Evolutionary conservation across 768 basidiomycete genomes (phyloP).

Genomic region (Suillus plorans): DNA sequence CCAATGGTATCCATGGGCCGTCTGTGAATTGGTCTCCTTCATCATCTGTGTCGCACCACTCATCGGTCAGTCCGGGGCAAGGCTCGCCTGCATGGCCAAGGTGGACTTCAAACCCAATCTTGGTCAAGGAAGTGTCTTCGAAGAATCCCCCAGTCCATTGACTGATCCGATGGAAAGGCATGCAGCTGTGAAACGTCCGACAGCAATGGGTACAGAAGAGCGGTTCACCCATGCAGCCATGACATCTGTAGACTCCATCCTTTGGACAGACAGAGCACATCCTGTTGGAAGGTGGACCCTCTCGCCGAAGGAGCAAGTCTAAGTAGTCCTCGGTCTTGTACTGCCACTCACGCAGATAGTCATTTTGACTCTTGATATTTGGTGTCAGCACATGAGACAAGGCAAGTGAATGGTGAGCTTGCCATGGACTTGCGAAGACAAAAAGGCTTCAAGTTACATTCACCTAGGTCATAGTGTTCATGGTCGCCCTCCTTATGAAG

Average conservation of each 20-base stretch:
- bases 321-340: background rate
- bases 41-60: background rate
- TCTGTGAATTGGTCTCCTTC: background rate
- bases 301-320: background rate
- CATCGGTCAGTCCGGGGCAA: slow-evolving; percentile 11
- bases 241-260: slow-evolving; percentile 2
- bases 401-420: too few species aligned
- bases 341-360: slow-evolving; percentile 4
- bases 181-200: background rate
- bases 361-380: background rate
- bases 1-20: background rate
- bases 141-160: background rate
- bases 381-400: too few species aligned
- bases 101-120: background rate
- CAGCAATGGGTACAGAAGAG: slow-evolving; percentile 3
- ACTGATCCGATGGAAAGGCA: slow-evolving; percentile 6
- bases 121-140: background rate
- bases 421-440: too few species aligned
- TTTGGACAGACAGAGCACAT: background rate
- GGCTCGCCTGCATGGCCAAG: slow-evolving; percentile 7
- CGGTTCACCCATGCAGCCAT: background rate
- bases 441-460: too few species aligned
- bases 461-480: too few species aligned
- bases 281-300: background rate
- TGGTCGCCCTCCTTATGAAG: too few species aligned